These are phyloP conservation scores for Oidiodendron maius DNA, from an alignment of 495 filamentous ascomycete species.

Conservation along the genomic window DNA sequence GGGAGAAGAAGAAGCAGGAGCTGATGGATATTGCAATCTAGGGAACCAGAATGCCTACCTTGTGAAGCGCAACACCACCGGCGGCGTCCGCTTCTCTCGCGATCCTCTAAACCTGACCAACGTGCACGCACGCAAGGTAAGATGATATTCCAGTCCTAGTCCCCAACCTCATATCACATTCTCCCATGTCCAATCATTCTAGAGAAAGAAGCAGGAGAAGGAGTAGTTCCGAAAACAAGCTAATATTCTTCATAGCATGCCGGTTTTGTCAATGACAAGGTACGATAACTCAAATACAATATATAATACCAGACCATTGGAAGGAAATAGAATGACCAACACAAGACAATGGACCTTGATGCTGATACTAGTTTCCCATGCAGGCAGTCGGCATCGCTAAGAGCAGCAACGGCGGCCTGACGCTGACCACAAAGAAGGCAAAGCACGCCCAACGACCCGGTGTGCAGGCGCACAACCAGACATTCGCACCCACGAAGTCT, in stretches of 20 bases:
- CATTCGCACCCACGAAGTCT: conserved; percentile 61
- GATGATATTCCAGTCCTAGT: conserved; percentile 10
- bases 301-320: too few species aligned
- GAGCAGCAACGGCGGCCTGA: conserved; percentile 62
- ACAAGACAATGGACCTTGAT: too few species aligned
- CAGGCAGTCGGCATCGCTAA: conserved; percentile 70
- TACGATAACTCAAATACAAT: too few species aligned
- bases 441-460: conserved; percentile 64
- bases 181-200: too few species aligned
- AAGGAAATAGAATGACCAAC: too few species aligned
- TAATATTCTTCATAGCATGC: conserved; percentile 55
- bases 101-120: conserved; percentile 90
- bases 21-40: conserved; percentile 25
- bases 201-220: not conserved
- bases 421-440: conserved; percentile 78
- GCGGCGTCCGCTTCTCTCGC: conserved; percentile 81
- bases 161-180: too few species aligned
- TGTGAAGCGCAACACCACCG: conserved; percentile 75
- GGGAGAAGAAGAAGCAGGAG: not conserved
- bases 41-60: conserved; percentile 78
- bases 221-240: conserved; percentile 4
- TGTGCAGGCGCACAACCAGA: conserved; percentile 53
- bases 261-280: conserved; percentile 90
- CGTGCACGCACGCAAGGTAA: conserved; percentile 85
- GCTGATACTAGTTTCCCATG: too few species aligned